Percentiles rank a stretch among this genome's conserved stretches.
These are phyloP conservation scores for Ophiostoma ulmi DNA, from an alignment of 2,329 filamentous ascomycete genomes.

Conservation along the genomic window DNA sequence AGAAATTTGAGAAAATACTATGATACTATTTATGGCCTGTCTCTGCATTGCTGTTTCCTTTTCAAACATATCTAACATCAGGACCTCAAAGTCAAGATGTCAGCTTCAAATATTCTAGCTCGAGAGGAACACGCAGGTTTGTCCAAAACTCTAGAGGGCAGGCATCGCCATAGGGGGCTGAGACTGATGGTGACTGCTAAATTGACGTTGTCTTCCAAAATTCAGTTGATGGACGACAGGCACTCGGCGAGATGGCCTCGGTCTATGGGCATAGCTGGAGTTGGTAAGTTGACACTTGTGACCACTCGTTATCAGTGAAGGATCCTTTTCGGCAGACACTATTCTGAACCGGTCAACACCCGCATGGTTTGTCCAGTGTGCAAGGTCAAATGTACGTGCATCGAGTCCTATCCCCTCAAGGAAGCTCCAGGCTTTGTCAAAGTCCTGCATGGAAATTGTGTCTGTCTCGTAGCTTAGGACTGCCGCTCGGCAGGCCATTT, in stretches of 20 bases:
- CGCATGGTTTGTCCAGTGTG: slow-evolving; percentile 22
- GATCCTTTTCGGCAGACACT: neutral
- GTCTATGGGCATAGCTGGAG: neutral
- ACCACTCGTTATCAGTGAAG: neutral
- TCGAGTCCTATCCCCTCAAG: slow-evolving; percentile 20
- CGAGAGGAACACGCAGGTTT: neutral
- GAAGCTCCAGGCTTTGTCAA: slow-evolving; percentile 20
- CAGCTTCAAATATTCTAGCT: neutral
- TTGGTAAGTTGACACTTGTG: neutral
- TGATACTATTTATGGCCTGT: too few relatives aligned
- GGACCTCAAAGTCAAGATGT: too few relatives aligned
- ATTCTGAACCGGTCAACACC: slow-evolving; percentile 20
- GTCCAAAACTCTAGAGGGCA: neutral
- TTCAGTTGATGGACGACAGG: neutral
- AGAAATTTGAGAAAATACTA: too few relatives aligned
- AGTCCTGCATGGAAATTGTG: slow-evolving; percentile 16
- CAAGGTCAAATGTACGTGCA: slow-evolving; percentile 17
- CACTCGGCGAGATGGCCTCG: neutral
- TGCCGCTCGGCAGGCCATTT: neutral
- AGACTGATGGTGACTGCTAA: neutral
- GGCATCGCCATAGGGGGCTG: neutral
- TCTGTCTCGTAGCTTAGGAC: slow-evolving; percentile 18
- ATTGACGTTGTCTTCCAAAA: neutral
- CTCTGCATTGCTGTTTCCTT: too few relatives aligned
- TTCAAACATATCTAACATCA: too few relatives aligned